A percentile compares a stretch with the other conserved stretches of the same genome.
phyloP scores from a whole-genome alignment of 2,329 filamentous ascomycete species.

The Podosphaera aphanis region DNA sequence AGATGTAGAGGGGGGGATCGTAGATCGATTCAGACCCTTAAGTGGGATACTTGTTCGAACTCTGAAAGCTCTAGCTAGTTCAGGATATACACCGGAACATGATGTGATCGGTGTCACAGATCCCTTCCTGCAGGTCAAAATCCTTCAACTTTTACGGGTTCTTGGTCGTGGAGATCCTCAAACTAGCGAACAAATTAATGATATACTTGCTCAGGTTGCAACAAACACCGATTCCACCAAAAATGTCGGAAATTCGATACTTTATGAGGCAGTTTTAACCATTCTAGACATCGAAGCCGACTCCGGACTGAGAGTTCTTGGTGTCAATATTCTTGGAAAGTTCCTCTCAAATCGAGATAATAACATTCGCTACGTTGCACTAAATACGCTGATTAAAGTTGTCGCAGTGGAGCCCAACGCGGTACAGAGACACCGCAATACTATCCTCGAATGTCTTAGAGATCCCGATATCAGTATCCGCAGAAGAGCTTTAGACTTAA shows the following conservation, averaged over 20 bases:
- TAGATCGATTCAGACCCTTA: slow-evolving; percentile 74
- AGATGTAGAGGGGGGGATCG: slow-evolving; percentile 59
- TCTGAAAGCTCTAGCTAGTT: slow-evolving; percentile 76
- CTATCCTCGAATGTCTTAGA: slow-evolving; percentile 82
- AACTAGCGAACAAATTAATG: slow-evolving; percentile 93
- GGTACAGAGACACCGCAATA: slow-evolving; percentile 90
- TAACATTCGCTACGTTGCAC: slow-evolving; percentile 92
- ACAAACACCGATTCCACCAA: slow-evolving; percentile 97
- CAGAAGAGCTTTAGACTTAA: slow-evolving; percentile 81
- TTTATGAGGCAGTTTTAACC: slow-evolving; percentile 90
- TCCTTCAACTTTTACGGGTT: slow-evolving; percentile 64
- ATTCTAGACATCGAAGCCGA: slow-evolving; percentile 97
- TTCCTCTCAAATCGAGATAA: slow-evolving; percentile 97
- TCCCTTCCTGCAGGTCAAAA: slow-evolving; percentile 93
- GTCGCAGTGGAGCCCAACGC: slow-evolving; percentile 95
- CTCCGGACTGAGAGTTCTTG: slow-evolving; percentile 75
- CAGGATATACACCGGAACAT: slow-evolving; percentile 90
- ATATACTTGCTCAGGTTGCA: slow-evolving; percentile 89
- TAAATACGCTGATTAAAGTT: slow-evolving; percentile 94
- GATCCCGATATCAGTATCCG: slow-evolving; percentile 97
- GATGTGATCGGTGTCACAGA: slow-evolving; percentile 97
- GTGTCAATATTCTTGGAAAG: slow-evolving; percentile 95
- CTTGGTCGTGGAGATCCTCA: slow-evolving; percentile 66
- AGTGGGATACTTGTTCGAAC: slow-evolving; percentile 74
- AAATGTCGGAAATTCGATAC: slow-evolving; percentile 93